phyloP scores from a whole-genome alignment of 2,329 filamentous ascomycete species.

The Diaporthe humulicola region DNA sequence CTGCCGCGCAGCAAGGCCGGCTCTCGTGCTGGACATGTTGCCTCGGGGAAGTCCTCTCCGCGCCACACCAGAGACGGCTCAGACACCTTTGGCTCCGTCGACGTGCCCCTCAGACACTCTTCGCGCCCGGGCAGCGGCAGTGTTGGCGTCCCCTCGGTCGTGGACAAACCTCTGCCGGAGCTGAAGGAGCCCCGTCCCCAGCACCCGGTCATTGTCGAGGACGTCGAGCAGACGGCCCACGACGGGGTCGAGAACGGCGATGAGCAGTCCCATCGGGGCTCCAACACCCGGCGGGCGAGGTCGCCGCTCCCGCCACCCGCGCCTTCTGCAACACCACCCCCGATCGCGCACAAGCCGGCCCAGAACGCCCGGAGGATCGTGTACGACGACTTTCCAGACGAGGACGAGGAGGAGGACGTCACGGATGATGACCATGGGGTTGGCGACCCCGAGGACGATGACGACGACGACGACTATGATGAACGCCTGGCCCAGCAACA shows the following conservation, averaged over 20 bases:
- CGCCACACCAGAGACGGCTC: background rate
- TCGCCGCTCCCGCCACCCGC: background rate
- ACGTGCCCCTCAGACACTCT: constrained; percentile 30
- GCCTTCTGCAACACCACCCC: constrained; percentile 32
- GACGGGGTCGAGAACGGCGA: constrained; percentile 1
- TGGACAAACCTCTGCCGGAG: constrained; percentile 17
- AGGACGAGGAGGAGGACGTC: constrained; percentile 5
- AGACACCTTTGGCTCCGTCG: background rate
- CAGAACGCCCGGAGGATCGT: constrained; percentile 24
- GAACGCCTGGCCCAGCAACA: background rate
- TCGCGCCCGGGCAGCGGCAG: constrained; percentile 23
- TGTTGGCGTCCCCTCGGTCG: constrained; percentile 21
- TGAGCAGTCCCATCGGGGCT: background rate
- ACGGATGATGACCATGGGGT: background rate
- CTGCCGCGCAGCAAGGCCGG: background rate
- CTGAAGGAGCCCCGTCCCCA: constrained; percentile 20
- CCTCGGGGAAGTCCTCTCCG: background rate
- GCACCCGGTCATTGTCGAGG: constrained; percentile 24
- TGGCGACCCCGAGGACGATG: background rate
- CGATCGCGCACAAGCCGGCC: constrained; percentile 22
- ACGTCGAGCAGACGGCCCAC: constrained; percentile 4
- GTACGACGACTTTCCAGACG: constrained; percentile 31
- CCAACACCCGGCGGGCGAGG: background rate
- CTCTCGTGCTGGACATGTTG: background rate
- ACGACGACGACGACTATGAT: constrained; percentile 18